Evolutionary conservation across 108 stramenopile genomes (phyloP).

Genomic region (Discostella pseudostelligera): DNA sequence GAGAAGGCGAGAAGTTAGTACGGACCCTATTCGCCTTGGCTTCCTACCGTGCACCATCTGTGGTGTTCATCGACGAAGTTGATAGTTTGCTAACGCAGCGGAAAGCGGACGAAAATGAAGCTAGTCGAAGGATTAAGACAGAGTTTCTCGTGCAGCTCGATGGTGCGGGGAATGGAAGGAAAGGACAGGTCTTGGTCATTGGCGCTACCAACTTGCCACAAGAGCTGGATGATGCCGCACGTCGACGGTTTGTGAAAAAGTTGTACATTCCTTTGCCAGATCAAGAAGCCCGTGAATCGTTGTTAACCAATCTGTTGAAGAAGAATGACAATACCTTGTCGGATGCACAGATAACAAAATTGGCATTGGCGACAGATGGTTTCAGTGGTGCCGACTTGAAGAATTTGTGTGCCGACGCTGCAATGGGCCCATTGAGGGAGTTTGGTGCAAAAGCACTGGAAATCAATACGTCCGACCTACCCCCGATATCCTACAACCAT

Average conservation of each 20-base stretch:
- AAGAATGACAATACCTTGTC: constrained; percentile 82
- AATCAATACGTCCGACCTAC: constrained; percentile 72
- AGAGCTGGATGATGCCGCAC: constrained; percentile 98
- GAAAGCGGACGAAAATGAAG: constrained; percentile 91
- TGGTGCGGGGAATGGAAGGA: constrained; percentile 77
- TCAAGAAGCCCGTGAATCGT: constrained; percentile 61
- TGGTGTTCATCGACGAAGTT: constrained; percentile 96
- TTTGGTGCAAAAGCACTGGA: constrained; percentile 65
- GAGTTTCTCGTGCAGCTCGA: constrained; percentile 94
- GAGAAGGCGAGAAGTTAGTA: constrained; percentile 98
- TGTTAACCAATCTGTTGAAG: constrained; percentile 79
- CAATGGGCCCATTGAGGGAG: constrained; percentile 66
- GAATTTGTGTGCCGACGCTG: constrained; percentile 65
- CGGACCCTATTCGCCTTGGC: constrained; percentile 97
- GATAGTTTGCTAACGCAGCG: constrained; percentile 93
- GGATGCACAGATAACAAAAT: constrained; percentile 58
- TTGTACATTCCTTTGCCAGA: constrained; percentile 97
- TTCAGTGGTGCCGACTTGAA: constrained; percentile 71
- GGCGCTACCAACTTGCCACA: constrained; percentile 98
- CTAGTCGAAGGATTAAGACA: constrained; percentile 92
- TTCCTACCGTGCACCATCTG: constrained; percentile 84
- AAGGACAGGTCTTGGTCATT: constrained; percentile 91
- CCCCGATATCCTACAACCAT: constrained; percentile 88
- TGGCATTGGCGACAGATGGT: constrained; percentile 67
- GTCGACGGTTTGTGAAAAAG: constrained; percentile 89